Conservation (phyloP, 129 eudicot species). For the Flaveria ramosissima region DNA sequence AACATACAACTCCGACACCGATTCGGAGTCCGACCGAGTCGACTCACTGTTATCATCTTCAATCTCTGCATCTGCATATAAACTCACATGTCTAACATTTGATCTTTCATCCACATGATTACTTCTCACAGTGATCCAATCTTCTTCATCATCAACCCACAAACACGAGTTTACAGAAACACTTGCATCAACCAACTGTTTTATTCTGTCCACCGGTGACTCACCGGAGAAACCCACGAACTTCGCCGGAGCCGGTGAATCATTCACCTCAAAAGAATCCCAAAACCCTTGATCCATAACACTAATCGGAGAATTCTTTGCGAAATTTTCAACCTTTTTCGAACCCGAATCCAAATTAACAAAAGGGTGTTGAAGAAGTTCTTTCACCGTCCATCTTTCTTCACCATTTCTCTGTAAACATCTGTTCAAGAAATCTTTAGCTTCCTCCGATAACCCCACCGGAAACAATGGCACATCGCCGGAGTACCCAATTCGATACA, state of each 20-base stretch:
- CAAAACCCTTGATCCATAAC: conserved; percentile 61
- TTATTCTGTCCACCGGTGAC: conserved; percentile 47
- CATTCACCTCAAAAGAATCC: conserved; percentile 48
- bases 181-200: conserved; percentile 36
- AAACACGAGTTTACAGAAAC: neutral
- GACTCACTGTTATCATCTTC: conserved; percentile 24
- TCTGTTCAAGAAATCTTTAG: conserved; percentile 52
- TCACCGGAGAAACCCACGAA: conserved; percentile 11
- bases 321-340: conserved; percentile 20
- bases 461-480: conserved; percentile 60
- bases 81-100: neutral
- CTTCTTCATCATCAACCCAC: conserved; percentile 56
- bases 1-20: conserved; percentile 11
- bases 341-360: neutral
- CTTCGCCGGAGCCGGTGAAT: conserved; percentile 19
- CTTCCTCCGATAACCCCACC: conserved; percentile 44
- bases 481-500: conserved; percentile 59
- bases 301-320: conserved; percentile 58
- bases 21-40: conserved; percentile 8
- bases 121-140: conserved; percentile 61
- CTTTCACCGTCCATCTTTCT: conserved; percentile 53
- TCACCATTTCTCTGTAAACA: conserved; percentile 48
- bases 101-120: conserved; percentile 32
- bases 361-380: conserved; percentile 68
- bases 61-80: conserved; percentile 22